These are phyloP conservation scores for Thymus mandschuricus DNA, from an alignment of 257 asterid species.

Conservation along the genomic window DNA sequence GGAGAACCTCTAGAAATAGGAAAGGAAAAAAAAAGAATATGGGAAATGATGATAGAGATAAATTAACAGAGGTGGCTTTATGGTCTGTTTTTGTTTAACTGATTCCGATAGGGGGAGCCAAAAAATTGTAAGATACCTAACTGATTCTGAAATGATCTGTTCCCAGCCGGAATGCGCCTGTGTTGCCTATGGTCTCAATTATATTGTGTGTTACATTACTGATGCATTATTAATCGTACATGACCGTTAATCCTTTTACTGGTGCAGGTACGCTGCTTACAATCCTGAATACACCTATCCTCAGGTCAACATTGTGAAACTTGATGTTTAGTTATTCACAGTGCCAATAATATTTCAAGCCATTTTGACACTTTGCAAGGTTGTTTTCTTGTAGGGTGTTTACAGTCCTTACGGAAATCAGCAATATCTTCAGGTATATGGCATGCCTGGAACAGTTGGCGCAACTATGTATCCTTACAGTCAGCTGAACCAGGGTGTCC, in stretches of 20 bases:
- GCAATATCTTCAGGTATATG: conserved; percentile 85
- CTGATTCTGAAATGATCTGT: not conserved
- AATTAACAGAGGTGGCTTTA: not conserved
- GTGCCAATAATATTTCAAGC: conserved; percentile 16
- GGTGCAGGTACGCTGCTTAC: conserved; percentile 81
- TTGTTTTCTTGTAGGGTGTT: conserved; percentile 59
- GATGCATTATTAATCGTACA: not conserved
- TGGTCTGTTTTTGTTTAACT: not conserved
- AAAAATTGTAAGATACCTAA: not conserved
- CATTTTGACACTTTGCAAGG: conserved; percentile 31
- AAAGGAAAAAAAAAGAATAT: conserved; percentile 1
- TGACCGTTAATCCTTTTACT: conserved; percentile 21
- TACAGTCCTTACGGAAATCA: conserved; percentile 90
- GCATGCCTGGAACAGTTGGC: conserved; percentile 79
- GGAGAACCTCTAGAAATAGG: not conserved
- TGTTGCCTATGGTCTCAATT: conserved; percentile 7
- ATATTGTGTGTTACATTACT: conserved; percentile 4
- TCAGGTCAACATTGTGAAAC: conserved; percentile 63
- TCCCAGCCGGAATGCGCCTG: not conserved
- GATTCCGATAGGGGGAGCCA: not conserved
- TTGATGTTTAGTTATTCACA: conserved; percentile 17
- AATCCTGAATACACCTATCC: conserved; percentile 82
- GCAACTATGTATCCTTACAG: conserved; percentile 77
- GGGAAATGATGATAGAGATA: not conserved
- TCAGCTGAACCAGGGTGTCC: conserved; percentile 76